These are phyloP conservation scores for Claviceps maximensis DNA, from an alignment of 2,329 filamentous ascomycete species.

Conservation along the genomic window DNA sequence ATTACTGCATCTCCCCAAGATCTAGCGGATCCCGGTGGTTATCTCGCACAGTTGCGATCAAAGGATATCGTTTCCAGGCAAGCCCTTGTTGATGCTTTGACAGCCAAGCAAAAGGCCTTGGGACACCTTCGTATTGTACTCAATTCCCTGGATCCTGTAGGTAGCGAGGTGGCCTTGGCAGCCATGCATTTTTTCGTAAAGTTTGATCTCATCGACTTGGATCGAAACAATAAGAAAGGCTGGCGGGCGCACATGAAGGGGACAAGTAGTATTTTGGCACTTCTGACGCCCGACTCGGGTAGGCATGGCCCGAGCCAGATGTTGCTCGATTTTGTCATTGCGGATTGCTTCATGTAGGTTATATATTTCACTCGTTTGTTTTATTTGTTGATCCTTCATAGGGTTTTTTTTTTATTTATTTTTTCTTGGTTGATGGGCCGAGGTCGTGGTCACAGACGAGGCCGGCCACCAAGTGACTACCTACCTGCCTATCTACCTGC, in stretches of 20 bases:
- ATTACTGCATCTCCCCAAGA: slow-evolving; percentile 18
- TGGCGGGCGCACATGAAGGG: slow-evolving; percentile 35
- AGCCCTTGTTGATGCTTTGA: slow-evolving; percentile 32
- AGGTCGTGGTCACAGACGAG: not conserved
- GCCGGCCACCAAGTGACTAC: too few relatives aligned
- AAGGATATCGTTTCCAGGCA: slow-evolving; percentile 24
- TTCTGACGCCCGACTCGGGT: slow-evolving; percentile 18
- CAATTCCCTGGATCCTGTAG: slow-evolving; percentile 24
- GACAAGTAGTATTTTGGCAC: slow-evolving; percentile 27
- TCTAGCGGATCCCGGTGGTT: slow-evolving; percentile 22
- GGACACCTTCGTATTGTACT: slow-evolving; percentile 27
- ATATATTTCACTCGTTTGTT: not conserved
- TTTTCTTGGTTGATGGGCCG: too few relatives aligned
- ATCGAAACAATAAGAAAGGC: slow-evolving; percentile 25
- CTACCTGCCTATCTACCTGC: too few relatives aligned
- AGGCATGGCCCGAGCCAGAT: slow-evolving; percentile 19
- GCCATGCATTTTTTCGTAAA: slow-evolving; percentile 39
- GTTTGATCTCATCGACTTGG: slow-evolving; percentile 36
- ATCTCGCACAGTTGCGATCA: slow-evolving; percentile 23
- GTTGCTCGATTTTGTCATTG: slow-evolving; percentile 32
- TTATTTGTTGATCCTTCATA: not conserved
- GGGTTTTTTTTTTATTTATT: too few relatives aligned
- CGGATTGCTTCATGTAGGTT: slow-evolving; percentile 35
- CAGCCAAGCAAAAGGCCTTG: slow-evolving; percentile 34
- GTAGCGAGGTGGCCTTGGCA: slow-evolving; percentile 33